These are phyloP conservation scores for Puccinia hordei DNA, from an alignment of 1,284 basidiomycete species.

Conservation along the genomic window DNA sequence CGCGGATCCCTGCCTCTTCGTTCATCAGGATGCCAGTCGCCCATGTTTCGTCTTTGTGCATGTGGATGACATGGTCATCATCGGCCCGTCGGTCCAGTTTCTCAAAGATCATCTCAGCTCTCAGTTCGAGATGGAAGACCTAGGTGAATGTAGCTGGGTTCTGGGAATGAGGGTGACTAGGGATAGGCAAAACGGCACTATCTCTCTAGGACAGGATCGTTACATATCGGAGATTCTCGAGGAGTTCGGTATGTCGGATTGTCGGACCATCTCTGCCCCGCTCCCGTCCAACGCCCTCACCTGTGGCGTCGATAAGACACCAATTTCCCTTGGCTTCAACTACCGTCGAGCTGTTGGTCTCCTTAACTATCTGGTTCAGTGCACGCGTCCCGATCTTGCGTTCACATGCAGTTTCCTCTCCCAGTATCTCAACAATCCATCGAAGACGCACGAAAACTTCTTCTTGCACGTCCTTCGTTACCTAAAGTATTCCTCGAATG, in stretches of 20 bases:
- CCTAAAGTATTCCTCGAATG: not conserved
- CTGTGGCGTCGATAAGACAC: not conserved
- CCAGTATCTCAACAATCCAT: not conserved
- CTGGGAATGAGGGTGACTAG: conserved; percentile 22
- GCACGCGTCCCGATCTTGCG: conserved; percentile 16
- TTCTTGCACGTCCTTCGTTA: not conserved
- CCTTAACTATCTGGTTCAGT: conserved; percentile 31
- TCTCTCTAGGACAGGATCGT: conserved; percentile 14
- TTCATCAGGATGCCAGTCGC: not conserved
- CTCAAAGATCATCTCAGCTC: not conserved
- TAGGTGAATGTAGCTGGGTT: not conserved
- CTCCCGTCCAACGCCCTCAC: not conserved
- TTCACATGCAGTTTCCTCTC: conserved; percentile 7
- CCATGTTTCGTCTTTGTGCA: conserved; percentile 24
- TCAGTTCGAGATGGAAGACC: conserved; percentile 15
- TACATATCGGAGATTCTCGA: conserved; percentile 10
- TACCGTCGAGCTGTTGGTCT: not conserved
- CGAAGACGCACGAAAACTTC: not conserved
- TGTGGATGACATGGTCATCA: conserved; percentile 22
- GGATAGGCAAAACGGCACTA: not conserved
- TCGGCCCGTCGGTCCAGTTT: not conserved
- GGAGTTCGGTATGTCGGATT: conserved; percentile 4
- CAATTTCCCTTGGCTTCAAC: not conserved
- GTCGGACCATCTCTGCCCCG: not conserved
- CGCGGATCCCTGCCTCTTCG: conserved; percentile 1